Conservation (phyloP, 225 moss, liverwort and hornwort genomes). For the Lunularia cruciata region DNA sequence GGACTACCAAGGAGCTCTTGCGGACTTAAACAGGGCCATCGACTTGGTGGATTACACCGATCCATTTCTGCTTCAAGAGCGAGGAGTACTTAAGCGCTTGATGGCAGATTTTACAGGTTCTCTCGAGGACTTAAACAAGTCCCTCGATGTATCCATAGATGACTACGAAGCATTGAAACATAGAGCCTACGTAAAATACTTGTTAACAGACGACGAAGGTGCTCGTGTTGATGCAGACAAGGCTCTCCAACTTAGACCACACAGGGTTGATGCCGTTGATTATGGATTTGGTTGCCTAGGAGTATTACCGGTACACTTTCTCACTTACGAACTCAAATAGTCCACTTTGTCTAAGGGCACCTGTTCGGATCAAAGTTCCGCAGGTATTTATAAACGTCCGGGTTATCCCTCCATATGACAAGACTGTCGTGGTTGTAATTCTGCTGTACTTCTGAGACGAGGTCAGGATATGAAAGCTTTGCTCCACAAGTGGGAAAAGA, state of each 20-base stretch:
- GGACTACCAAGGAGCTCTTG: background rate
- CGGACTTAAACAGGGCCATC: background rate
- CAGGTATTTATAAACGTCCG: too few species aligned
- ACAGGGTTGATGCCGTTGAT: too few species aligned
- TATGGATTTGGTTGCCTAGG: too few species aligned
- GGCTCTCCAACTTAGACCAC: background rate
- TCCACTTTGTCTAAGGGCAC: too few species aligned
- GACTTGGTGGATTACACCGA: background rate
- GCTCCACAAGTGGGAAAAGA: too few species aligned
- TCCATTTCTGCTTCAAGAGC: background rate
- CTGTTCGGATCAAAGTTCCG: too few species aligned
- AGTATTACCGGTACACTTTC: too few species aligned
- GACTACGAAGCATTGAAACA: slow-evolving; percentile 18
- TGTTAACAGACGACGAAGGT: background rate
- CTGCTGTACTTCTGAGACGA: too few species aligned
- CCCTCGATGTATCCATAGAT: background rate
- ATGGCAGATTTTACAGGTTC: slow-evolving; percentile 11
- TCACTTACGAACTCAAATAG: too few species aligned
- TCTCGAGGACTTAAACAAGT: slow-evolving; percentile 5
- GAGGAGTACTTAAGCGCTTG: slow-evolving; percentile 1
- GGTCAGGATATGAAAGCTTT: too few species aligned
- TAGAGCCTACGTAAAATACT: slow-evolving; percentile 6
- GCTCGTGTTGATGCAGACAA: slow-evolving; percentile 13
- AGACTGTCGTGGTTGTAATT: too few species aligned
- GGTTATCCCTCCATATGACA: too few species aligned